A percentile compares a stretch with the other conserved stretches of the same genome.
Conservation (phyloP, 1,284 basidiomycete species). For the Cystobasidium pallidum region DNA sequence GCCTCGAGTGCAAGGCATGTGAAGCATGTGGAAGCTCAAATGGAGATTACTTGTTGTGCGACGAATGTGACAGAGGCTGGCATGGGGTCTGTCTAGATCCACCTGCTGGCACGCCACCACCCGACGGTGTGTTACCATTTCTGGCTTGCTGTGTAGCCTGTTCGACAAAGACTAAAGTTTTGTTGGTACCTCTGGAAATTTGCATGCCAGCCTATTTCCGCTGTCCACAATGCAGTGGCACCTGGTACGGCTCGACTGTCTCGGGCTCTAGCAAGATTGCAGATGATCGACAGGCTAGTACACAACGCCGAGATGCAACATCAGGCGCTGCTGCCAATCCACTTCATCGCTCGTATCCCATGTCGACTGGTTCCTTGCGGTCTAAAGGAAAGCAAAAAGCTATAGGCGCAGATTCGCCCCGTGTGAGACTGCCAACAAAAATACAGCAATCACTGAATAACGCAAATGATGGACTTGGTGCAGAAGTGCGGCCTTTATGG, state of each 20-base stretch:
- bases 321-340: not conserved
- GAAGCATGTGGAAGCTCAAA: slow-evolving; percentile 69
- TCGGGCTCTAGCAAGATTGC: not conserved
- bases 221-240: not conserved
- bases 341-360: not conserved
- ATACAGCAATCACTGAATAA: not conserved
- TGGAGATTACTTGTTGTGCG: slow-evolving; percentile 70
- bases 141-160: not conserved
- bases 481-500: too few relatives aligned
- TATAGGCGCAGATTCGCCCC: not conserved
- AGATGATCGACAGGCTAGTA: not conserved
- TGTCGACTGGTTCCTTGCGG: too few relatives aligned
- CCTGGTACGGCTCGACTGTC: not conserved
- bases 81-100: slow-evolving; percentile 86
- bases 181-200: not conserved
- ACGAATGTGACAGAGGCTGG: slow-evolving; percentile 94
- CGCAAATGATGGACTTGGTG: not conserved
- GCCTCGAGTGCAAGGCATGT: slow-evolving; percentile 90
- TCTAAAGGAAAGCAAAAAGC: slow-evolving; percentile 10
- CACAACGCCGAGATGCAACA: not conserved
- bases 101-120: slow-evolving; percentile 47
- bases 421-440: slow-evolving; percentile 7
- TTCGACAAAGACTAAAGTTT: not conserved
- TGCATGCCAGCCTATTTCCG: not conserved
- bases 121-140: not conserved